Conservation (phyloP, 106 monocot species). For the Allium sativum region DNA sequence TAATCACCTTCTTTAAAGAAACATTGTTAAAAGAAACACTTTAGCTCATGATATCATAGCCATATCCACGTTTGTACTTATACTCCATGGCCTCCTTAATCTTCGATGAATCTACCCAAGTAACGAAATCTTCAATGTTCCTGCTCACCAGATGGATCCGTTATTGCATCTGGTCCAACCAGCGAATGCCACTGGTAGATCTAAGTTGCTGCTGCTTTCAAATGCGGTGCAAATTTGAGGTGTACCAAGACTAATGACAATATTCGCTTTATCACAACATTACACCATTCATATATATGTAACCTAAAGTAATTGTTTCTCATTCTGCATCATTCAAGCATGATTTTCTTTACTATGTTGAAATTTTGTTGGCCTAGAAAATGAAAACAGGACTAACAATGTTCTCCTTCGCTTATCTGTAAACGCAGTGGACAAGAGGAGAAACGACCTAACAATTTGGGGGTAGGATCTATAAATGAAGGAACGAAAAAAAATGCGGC, state of each 20-base stretch:
- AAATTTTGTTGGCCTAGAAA: too few species aligned
- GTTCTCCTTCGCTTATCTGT: too few species aligned
- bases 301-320: neutral
- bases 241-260: constrained; percentile 39
- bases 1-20: too few species aligned
- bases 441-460: too few species aligned
- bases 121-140: constrained; percentile 88
- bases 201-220: constrained; percentile 79
- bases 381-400: too few species aligned
- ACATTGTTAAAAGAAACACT: too few species aligned
- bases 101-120: constrained; percentile 96
- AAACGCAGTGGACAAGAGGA: too few species aligned
- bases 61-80: constrained; percentile 69
- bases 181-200: constrained; percentile 77
- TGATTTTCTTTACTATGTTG: too few species aligned
- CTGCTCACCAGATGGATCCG: constrained; percentile 70
- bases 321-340: neutral
- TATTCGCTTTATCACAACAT: constrained; percentile 50
- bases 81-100: constrained; percentile 69
- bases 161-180: constrained; percentile 79
- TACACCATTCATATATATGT: neutral
- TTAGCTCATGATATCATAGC: constrained; percentile 60
- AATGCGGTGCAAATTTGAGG: constrained; percentile 62
- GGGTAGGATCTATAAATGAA: too few species aligned
- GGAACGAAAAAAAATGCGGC: too few species aligned